phyloP scores from a whole-genome alignment of 2,329 filamentous ascomycete genomes.

The Cladosporium halotolerans region DNA sequence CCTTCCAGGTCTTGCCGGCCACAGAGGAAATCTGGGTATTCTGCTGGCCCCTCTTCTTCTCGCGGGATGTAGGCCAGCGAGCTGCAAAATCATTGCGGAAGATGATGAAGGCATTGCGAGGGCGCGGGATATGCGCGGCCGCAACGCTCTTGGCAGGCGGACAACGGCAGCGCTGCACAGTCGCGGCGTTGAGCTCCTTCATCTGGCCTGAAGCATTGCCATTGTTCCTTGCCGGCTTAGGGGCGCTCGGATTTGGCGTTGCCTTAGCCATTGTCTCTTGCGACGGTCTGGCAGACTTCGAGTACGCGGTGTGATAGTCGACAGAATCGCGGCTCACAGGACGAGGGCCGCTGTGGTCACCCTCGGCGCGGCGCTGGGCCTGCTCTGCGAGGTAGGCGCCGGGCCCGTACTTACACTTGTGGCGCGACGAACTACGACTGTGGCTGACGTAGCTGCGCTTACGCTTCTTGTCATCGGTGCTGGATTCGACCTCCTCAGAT shows the following conservation, averaged over 20 bases:
- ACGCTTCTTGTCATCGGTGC: neutral
- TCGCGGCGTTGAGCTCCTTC: conserved; percentile 2
- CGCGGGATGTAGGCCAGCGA: neutral
- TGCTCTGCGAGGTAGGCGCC: neutral
- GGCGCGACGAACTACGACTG: neutral
- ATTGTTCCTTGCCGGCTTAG: neutral
- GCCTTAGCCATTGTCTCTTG: neutral
- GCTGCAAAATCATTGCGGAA: conserved; percentile 11
- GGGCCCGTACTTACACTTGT: conserved; percentile 5
- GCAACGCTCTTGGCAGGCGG: too few species aligned
- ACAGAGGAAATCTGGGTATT: conserved; percentile 9
- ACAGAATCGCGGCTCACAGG: neutral
- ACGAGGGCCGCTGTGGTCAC: neutral
- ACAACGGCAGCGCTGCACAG: neutral
- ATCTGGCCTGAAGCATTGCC: neutral
- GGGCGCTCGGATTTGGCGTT: neutral
- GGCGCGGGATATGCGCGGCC: conserved; percentile 7
- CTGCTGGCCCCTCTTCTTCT: neutral
- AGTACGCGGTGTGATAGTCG: neutral
- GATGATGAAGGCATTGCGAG: conserved; percentile 15
- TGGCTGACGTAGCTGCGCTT: neutral
- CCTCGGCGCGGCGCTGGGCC: conserved; percentile 4
- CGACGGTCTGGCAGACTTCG: neutral
- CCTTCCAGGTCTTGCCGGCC: conserved; percentile 4
- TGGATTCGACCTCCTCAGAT: neutral